phyloP scores from a whole-genome alignment of 2,329 filamentous ascomycete species.

The Penicillium sp. region DNA sequence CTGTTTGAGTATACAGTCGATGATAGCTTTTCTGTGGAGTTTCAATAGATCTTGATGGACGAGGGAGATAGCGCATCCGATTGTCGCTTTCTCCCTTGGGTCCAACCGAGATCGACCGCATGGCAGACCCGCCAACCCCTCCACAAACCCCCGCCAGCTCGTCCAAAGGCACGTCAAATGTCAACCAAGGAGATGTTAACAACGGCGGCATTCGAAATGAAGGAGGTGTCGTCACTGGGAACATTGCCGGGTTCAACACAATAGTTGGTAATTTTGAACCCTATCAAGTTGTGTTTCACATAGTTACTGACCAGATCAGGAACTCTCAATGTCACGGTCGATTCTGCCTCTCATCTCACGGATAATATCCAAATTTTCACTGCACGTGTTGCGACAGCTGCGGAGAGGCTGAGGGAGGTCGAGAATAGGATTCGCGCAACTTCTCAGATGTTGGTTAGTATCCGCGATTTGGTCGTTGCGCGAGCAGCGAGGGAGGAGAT shows the following conservation, averaged over 20 bases:
- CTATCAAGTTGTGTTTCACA: neutral
- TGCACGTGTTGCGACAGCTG: neutral
- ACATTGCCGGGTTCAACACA: neutral
- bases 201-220: neutral
- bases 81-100: constrained; percentile 1
- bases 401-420: neutral
- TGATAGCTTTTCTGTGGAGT: neutral
- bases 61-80: neutral
- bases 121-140: constrained; percentile 3
- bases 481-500: neutral
- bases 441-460: neutral
- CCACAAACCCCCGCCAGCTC: constrained; percentile 1
- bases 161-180: neutral
- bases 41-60: neutral
- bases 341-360: neutral
- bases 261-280: constrained; percentile 5
- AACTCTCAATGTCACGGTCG: neutral
- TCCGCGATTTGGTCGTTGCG: neutral
- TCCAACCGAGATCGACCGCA: constrained; percentile 1
- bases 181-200: neutral
- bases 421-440: neutral
- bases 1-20: neutral
- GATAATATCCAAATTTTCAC: neutral
- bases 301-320: neutral
- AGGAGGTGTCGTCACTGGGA: neutral